Evolutionary conservation across 2,329 filamentous ascomycete genomes (phyloP).

Genomic region (Sporothrix variecibatus): DNA sequence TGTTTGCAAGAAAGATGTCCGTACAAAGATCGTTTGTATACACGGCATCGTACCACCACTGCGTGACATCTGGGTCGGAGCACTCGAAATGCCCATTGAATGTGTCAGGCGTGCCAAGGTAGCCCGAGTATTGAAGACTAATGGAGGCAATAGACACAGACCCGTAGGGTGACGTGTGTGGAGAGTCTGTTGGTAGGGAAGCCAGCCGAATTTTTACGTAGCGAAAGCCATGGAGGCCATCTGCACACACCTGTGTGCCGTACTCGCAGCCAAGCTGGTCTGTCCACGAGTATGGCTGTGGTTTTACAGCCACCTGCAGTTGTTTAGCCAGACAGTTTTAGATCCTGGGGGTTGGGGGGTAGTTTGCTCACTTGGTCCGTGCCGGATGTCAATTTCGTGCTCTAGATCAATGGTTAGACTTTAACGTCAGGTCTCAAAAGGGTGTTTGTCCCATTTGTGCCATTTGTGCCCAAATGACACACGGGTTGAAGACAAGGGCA

Average conservation of each 20-base stretch:
- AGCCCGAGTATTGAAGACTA: conserved; percentile 47
- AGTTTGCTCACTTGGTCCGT: conserved; percentile 48
- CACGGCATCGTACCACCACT: conserved; percentile 56
- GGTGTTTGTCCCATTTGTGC: neutral
- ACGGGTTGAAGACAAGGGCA: no score
- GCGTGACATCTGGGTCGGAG: conserved; percentile 50
- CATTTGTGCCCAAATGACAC: neutral
- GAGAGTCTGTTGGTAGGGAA: conserved; percentile 46
- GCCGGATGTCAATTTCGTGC: conserved; percentile 44
- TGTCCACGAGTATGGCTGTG: conserved; percentile 47
- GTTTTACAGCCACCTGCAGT: conserved; percentile 47
- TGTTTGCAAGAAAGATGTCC: conserved; percentile 48
- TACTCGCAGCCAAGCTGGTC: conserved; percentile 48
- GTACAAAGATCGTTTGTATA: conserved; percentile 55
- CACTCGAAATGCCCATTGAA: conserved; percentile 56
- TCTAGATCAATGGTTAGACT: conserved; percentile 24
- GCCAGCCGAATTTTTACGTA: conserved; percentile 53
- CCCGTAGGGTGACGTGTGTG: conserved; percentile 47
- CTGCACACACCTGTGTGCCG: conserved; percentile 49
- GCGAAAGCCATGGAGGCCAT: conserved; percentile 56
- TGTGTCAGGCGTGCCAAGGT: conserved; percentile 50
- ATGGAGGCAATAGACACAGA: conserved; percentile 47
- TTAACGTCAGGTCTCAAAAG: neutral
- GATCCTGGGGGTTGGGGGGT: neutral
- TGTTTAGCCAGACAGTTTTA: neutral